Evolutionary conservation across 2,329 filamentous ascomycete species (phyloP), one percentile per base, ranked within the genome.

Genomic region (Epichloe sylvatica): DNA sequence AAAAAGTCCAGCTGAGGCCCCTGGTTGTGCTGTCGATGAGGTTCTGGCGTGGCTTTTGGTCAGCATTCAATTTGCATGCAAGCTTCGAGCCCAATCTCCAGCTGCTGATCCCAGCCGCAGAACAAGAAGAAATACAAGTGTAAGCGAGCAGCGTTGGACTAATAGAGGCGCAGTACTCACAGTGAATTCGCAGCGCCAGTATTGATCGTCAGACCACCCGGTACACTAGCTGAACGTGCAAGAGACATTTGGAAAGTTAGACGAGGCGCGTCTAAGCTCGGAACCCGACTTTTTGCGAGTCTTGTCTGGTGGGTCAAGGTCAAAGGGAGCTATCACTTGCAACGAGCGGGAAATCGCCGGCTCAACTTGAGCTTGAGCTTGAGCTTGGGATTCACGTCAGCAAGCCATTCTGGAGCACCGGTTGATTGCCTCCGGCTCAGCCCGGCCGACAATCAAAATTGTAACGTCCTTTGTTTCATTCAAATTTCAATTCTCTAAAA

Each of bases 201-300:
- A 65, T 82, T 83, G 66, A 82, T 81, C 60, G 74, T 79, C 55
- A 82, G 70, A 60, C 75, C 77, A 55, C 70, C 75, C 53, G 77
- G 77, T 59, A 75, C 77, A 63, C 77, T 80, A 51, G 74, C 73
- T 57, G 77, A 80, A 62, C 77, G 72, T 51, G 70, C 71, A 60
- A 76, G 64, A 61, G 72, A 71, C 72, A 75, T 75, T 49, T 54
- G 55, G 45, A 51, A 47, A 15, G 30, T 54, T 53, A 47, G 49
- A 35, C 17, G 33, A 44, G 36, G 40, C 40, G 37, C 45, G 50
- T 46, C 40, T 44, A 30, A 49, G 33, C 42, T 45, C 46, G 41
- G 36, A 51, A 46, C 25, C 12, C n/a, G 30, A 48, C 46, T 51
- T 48, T 48, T 49, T 44, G 39, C 44, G 47, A 45, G 36, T 33